Percentiles rank a stretch among this genome's conserved stretches.
Conservation (phyloP, 176 grass and related monocot genomes). For the Rhynchospora tenuis region DNA sequence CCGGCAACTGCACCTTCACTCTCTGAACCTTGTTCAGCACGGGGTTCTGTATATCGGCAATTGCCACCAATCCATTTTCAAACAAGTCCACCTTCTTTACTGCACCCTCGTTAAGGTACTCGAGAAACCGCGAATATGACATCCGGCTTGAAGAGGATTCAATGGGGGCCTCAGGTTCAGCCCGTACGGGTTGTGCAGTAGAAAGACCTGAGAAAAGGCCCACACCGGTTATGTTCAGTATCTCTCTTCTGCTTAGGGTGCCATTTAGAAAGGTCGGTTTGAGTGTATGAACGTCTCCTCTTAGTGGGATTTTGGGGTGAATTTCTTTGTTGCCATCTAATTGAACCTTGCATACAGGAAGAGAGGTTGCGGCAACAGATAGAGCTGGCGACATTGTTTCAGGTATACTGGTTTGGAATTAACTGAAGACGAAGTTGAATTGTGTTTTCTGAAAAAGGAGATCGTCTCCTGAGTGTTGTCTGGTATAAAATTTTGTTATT, state of each 20-base stretch:
- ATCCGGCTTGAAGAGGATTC: conserved; percentile 49
- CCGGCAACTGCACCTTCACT: conserved; percentile 62
- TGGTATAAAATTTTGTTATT: neutral
- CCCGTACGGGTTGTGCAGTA: neutral
- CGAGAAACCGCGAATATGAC: conserved; percentile 69
- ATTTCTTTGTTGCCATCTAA: conserved; percentile 34
- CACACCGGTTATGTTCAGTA: conserved; percentile 36
- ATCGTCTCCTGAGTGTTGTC: neutral
- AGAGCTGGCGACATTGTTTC: conserved; percentile 33
- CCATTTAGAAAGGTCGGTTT: neutral
- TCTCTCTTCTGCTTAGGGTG: conserved; percentile 32
- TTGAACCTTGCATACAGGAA: conserved; percentile 42
- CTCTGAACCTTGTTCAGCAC: conserved; percentile 33
- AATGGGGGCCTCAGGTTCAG: conserved; percentile 31
- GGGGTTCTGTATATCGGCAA: conserved; percentile 56
- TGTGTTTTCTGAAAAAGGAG: neutral
- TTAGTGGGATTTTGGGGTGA: neutral
- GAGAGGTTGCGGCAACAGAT: conserved; percentile 40
- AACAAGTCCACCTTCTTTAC: conserved; percentile 65
- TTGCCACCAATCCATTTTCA: conserved; percentile 56
- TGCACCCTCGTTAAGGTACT: conserved; percentile 56
- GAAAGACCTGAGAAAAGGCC: conserved; percentile 24
- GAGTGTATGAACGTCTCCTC: neutral
- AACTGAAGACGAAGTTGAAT: neutral
- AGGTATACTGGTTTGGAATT: neutral